These are phyloP conservation scores for Russula brevipes DNA, from an alignment of 768 basidiomycete species.

Conservation along the genomic window DNA sequence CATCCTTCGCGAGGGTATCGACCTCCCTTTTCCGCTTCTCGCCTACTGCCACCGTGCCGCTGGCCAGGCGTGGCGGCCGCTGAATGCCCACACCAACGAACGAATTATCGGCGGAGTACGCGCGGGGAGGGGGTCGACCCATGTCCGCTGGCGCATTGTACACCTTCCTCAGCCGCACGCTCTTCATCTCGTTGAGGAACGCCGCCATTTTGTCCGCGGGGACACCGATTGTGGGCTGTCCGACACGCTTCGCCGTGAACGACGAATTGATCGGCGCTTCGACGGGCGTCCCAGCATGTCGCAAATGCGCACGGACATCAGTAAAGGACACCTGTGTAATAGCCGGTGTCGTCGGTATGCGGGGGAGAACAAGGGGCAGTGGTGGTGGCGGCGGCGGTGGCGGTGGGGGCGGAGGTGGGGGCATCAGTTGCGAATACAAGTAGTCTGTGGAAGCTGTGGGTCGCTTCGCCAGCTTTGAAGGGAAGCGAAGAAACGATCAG, in stretches of 20 bases:
- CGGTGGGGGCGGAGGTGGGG: constrained; percentile 25
- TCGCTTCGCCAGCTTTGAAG: constrained; percentile 12
- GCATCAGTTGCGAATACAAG: constrained; percentile 9
- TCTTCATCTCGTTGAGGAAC: constrained; percentile 77
- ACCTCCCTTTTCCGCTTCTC: constrained; percentile 23
- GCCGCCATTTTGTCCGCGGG: constrained; percentile 79
- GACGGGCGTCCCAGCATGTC: constrained; percentile 48
- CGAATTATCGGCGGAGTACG: background rate
- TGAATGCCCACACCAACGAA: constrained; percentile 13
- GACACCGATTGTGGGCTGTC: constrained; percentile 66
- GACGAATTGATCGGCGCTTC: constrained; percentile 62
- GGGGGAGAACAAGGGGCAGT: constrained; percentile 19
- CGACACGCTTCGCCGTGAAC: constrained; percentile 40
- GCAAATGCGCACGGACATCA: constrained; percentile 61
- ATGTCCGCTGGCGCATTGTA: constrained; percentile 30
- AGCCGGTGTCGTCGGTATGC: constrained; percentile 28
- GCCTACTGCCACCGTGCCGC: background rate
- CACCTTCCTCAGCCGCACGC: constrained; percentile 59
- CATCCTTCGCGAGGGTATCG: background rate
- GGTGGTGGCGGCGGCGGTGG: constrained; percentile 23
- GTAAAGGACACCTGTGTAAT: constrained; percentile 42
- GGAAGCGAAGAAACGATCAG: background rate
- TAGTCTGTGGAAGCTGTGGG: constrained; percentile 2
- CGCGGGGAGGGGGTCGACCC: constrained; percentile 21
- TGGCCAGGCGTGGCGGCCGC: constrained; percentile 8